Evolutionary conservation across 176 grass and related monocot species (phyloP).

Genomic region (Avena sativa): DNA sequence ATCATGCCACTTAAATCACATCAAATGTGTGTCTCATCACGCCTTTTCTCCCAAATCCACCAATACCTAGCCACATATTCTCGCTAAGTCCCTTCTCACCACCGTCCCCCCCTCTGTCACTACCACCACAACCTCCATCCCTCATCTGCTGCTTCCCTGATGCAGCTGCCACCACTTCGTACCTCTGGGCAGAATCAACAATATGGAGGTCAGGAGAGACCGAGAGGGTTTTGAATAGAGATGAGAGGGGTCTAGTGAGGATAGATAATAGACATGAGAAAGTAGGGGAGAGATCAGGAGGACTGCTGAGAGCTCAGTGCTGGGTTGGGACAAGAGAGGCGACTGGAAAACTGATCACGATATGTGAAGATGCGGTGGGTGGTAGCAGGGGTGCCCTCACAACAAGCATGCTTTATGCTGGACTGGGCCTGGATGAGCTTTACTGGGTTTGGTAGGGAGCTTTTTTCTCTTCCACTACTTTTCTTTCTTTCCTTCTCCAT

Average conservation of each 20-base stretch:
- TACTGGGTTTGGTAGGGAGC: background rate
- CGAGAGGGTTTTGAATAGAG: slow-evolving; percentile 2
- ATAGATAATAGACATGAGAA: background rate
- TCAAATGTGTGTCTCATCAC: background rate
- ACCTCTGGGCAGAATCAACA: background rate
- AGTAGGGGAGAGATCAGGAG: background rate
- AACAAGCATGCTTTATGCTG: background rate
- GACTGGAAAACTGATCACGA: background rate
- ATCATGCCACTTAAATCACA: background rate
- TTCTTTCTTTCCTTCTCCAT: background rate
- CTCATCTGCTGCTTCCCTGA: slow-evolving; percentile 5
- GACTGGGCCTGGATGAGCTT: background rate
- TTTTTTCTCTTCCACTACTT: slow-evolving; percentile 10
- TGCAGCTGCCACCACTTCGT: background rate
- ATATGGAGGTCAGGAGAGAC: background rate
- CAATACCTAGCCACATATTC: background rate
- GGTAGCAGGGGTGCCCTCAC: background rate
- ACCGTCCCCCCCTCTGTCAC: background rate
- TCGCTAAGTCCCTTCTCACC: background rate
- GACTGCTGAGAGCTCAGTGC: slow-evolving; percentile 1
- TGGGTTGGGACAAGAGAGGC: background rate
- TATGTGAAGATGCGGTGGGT: background rate
- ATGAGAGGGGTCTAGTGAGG: background rate
- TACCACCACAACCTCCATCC: background rate
- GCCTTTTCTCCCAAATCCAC: background rate